A percentile compares a stretch with the other conserved stretches of the same genome.
phyloP scores from a whole-genome alignment of 805 yeast species.

The Komagataella mondaviorum region DNA sequence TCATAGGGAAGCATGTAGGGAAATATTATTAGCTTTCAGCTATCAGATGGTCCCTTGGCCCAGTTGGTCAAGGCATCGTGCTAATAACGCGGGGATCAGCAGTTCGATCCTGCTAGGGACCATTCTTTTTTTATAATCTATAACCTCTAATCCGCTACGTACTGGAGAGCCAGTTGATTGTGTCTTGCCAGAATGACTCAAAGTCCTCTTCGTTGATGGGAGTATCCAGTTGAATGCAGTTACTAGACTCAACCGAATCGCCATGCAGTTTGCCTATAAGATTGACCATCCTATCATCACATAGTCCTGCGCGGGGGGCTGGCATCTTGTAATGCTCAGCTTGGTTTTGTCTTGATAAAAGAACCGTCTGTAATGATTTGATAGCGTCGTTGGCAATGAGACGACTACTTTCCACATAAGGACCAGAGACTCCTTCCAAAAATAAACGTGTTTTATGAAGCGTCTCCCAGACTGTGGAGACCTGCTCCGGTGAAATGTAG shows the following conservation, averaged over 20 bases:
- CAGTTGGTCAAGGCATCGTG: constrained; percentile 13
- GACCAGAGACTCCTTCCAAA: constrained; percentile 10
- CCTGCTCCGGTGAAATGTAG: constrained; percentile 7
- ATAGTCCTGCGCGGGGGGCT: not conserved
- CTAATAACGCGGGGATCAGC: constrained; percentile 33
- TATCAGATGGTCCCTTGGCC: constrained; percentile 9
- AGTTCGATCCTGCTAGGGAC: constrained; percentile 68
- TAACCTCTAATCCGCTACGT: not conserved
- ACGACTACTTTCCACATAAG: constrained; percentile 9
- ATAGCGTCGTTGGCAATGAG: constrained; percentile 11
- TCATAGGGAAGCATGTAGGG: not conserved
- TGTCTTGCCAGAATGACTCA: not conserved
- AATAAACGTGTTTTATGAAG: constrained; percentile 9
- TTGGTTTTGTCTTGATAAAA: constrained; percentile 2
- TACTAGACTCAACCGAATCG: not conserved
- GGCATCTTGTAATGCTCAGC: not conserved
- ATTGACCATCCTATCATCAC: not conserved
- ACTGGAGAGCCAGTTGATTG: not conserved
- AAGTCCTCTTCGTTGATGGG: not conserved
- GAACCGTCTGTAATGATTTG: constrained; percentile 6
- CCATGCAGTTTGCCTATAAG: not conserved
- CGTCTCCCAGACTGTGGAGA: constrained; percentile 9
- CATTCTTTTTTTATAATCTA: constrained; percentile 19
- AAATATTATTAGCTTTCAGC: not conserved
- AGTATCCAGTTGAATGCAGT: constrained; percentile 6